Conservation (phyloP, 2,329 filamentous ascomycete genomes). For the Curvularia hawaiiensis region DNA sequence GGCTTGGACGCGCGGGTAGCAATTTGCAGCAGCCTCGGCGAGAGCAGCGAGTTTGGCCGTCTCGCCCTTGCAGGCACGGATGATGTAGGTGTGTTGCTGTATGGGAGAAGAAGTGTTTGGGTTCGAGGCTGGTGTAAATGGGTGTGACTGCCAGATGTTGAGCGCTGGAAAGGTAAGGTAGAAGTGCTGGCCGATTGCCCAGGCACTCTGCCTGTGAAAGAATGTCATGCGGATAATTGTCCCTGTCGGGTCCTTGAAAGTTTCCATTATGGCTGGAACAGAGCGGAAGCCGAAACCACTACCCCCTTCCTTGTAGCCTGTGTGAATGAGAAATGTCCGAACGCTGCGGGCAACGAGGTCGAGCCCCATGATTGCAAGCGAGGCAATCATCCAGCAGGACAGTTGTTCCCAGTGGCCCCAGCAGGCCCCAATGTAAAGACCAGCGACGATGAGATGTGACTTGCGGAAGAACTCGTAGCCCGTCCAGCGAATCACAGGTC, state of each 20-base stretch:
- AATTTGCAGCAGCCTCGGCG: conserved; percentile 8
- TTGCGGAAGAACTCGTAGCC: conserved; percentile 15
- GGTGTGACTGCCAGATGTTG: conserved; percentile 14
- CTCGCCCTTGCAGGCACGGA: conserved; percentile 12
- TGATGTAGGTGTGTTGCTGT: conserved; percentile 9
- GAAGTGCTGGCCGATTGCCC: conserved; percentile 10
- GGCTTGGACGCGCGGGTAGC: conserved; percentile 7
- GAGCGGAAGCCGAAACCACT: conserved; percentile 10
- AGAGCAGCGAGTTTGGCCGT: conserved; percentile 10
- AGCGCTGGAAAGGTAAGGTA: conserved; percentile 12
- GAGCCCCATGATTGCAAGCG: conserved; percentile 8
- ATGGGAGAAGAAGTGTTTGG: conserved; percentile 4
- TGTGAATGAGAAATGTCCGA: conserved; percentile 10
- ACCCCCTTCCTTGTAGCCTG: conserved; percentile 4
- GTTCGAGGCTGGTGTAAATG: conserved; percentile 7
- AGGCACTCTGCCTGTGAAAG: conserved; percentile 4
- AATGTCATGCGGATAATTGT: conserved; percentile 10
- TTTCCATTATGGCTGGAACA: conserved; percentile 6
- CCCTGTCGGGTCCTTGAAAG: conserved; percentile 7
- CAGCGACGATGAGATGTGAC: conserved; percentile 11
- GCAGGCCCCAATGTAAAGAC: conserved; percentile 10
- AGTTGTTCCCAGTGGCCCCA: conserved; percentile 13
- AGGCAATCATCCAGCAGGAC: conserved; percentile 13
- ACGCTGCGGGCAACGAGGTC: conserved; percentile 6
- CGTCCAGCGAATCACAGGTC: conserved; percentile 14